Evolutionary conservation across 1,139 yeast species (phyloP).

Genomic region (Zygosaccharomyces sapae): DNA sequence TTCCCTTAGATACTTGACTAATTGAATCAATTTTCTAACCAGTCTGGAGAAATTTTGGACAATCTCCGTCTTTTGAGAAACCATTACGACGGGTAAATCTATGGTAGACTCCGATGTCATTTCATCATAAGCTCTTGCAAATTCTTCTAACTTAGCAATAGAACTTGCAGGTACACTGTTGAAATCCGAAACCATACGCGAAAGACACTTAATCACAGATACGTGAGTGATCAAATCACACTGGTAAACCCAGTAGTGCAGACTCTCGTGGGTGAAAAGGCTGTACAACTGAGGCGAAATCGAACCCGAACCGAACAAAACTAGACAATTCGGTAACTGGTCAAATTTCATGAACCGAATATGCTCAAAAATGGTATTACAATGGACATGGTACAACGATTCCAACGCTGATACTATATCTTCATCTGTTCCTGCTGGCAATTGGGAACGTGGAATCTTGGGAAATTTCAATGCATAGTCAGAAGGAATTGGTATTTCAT

Average conservation of each 20-base stretch:
- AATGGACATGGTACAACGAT: slow-evolving; percentile 59
- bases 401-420: slow-evolving; percentile 61
- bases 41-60: slow-evolving; percentile 57
- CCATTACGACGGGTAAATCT: slow-evolving; percentile 50
- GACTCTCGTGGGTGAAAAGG: slow-evolving; percentile 47
- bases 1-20: slow-evolving; percentile 56
- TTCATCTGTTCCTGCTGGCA: slow-evolving; percentile 48
- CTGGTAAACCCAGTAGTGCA: slow-evolving; percentile 57
- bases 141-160: slow-evolving; percentile 45
- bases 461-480: slow-evolving; percentile 44
- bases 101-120: slow-evolving; percentile 40
- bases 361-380: slow-evolving; percentile 58
- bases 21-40: slow-evolving; percentile 54
- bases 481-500: slow-evolving; percentile 18
- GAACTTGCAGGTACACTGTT: slow-evolving; percentile 52
- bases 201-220: slow-evolving; percentile 56
- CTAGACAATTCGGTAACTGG: slow-evolving; percentile 51
- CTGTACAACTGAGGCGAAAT: slow-evolving; percentile 64
- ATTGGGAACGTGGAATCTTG: slow-evolving; percentile 44
- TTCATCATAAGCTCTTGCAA: slow-evolving; percentile 44
- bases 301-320: slow-evolving; percentile 51
- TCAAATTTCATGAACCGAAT: slow-evolving; percentile 66
- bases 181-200: slow-evolving; percentile 55
- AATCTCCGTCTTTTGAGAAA: slow-evolving; percentile 48
- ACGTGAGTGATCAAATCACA: slow-evolving; percentile 66